Evolutionary conservation across 2,329 filamentous ascomycete species (phyloP).

Genomic region (Cytospora piceae): DNA sequence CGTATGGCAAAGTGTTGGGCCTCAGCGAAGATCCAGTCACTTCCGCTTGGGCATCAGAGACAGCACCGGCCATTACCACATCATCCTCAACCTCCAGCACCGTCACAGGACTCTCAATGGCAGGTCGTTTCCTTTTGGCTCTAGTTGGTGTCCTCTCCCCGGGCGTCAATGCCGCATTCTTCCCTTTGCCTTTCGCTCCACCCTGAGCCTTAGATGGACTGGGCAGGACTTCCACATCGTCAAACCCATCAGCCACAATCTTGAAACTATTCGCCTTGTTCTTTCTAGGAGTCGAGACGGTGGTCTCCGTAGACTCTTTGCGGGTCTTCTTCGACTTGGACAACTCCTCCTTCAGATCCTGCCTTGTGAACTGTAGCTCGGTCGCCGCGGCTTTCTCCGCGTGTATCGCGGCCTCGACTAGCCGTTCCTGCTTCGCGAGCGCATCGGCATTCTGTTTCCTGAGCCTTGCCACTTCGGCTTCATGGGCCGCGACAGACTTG

Average conservation of each 20-base stretch:
- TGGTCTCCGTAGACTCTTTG: conserved; percentile 46
- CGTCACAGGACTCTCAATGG: conserved; percentile 67
- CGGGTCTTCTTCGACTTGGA: conserved; percentile 46
- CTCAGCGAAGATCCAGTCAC: conserved; percentile 27
- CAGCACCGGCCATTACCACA: conserved; percentile 35
- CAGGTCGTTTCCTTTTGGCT: conserved; percentile 70
- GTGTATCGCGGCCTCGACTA: conserved; percentile 66
- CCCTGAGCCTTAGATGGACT: conserved; percentile 58
- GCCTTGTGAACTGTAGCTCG: conserved; percentile 72
- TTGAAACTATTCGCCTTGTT: conserved; percentile 55
- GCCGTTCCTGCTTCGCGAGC: conserved; percentile 63
- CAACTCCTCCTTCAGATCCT: conserved; percentile 69
- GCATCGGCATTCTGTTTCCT: conserved; percentile 68
- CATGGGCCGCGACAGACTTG: conserved; percentile 63
- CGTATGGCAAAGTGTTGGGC: conserved; percentile 31
- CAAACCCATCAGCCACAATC: conserved; percentile 74
- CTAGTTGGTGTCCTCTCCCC: conserved; percentile 66
- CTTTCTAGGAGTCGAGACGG: conserved; percentile 64
- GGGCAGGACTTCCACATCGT: conserved; percentile 62
- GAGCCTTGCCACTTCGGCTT: conserved; percentile 63
- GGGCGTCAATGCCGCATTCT: conserved; percentile 45
- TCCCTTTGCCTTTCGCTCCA: conserved; percentile 41
- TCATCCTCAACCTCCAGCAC: conserved; percentile 58
- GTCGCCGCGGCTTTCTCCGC: conserved; percentile 69
- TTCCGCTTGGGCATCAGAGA: conserved; percentile 1